A percentile compares a stretch with the other conserved stretches of the same genome.
phyloP scores from a whole-genome alignment of 805 yeast genomes.

The Lachancea meyersii region DNA sequence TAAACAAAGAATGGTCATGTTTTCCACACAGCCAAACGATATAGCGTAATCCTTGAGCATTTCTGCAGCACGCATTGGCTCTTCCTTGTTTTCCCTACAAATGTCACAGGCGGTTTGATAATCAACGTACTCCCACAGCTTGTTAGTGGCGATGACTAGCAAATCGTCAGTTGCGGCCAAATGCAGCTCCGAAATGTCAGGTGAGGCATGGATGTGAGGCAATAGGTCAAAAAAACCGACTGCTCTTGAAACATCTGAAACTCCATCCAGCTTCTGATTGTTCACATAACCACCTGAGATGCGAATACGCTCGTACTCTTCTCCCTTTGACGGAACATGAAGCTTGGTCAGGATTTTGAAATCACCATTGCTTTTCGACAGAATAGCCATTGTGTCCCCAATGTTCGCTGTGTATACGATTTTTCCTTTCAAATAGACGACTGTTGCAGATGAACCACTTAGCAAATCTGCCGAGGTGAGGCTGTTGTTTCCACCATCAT shows the following conservation, averaged over 20 bases:
- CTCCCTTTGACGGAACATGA: slow-evolving; percentile 76
- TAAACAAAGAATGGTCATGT: slow-evolving; percentile 73
- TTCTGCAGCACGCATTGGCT: slow-evolving; percentile 89
- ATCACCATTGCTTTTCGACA: slow-evolving; percentile 78
- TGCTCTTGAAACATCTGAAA: slow-evolving; percentile 77
- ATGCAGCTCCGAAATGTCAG: slow-evolving; percentile 60
- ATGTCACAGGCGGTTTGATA: slow-evolving; percentile 87
- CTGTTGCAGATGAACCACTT: slow-evolving; percentile 82
- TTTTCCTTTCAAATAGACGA: slow-evolving; percentile 68
- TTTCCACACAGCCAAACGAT: slow-evolving; percentile 80
- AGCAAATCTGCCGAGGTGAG: slow-evolving; percentile 60
- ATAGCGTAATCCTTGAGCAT: slow-evolving; percentile 90
- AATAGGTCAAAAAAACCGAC: slow-evolving; percentile 82
- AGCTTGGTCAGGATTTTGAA: slow-evolving; percentile 62
- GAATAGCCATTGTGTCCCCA: slow-evolving; percentile 82
- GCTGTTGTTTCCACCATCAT: slow-evolving; percentile 44
- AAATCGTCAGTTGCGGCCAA: slow-evolving; percentile 72
- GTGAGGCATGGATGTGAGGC: slow-evolving; percentile 86
- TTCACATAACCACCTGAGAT: slow-evolving; percentile 89
- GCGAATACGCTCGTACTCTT: slow-evolving; percentile 79
- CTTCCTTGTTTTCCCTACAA: slow-evolving; percentile 69
- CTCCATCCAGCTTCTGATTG: slow-evolving; percentile 80
- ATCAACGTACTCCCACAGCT: slow-evolving; percentile 78
- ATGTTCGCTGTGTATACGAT: slow-evolving; percentile 74
- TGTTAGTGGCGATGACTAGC: slow-evolving; percentile 75